Percentiles rank a stretch among this genome's conserved stretches.
Evolutionary conservation across 352 stramenopile species (phyloP).

Genomic region (Phytophthora pluvialis): DNA sequence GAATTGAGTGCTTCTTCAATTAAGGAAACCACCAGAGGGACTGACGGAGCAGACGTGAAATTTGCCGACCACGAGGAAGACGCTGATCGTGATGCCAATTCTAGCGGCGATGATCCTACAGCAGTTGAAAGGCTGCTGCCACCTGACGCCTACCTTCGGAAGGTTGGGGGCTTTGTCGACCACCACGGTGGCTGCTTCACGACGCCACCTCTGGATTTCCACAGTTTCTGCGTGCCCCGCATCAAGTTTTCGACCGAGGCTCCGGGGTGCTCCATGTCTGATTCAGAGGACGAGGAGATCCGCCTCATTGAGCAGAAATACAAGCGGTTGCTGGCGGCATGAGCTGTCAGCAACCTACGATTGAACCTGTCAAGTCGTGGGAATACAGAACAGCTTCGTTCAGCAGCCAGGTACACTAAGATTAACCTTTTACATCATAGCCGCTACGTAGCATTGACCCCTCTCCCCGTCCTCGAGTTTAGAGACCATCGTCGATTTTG

Average conservation of each 20-base stretch:
- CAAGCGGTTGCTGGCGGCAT: slow-evolving; percentile 48
- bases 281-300: slow-evolving; percentile 84
- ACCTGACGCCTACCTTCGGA: slow-evolving; percentile 56
- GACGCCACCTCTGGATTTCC: slow-evolving; percentile 50
- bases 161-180: slow-evolving; percentile 54
- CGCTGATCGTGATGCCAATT: slow-evolving; percentile 19
- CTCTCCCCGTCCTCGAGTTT: not conserved
- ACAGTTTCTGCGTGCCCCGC: slow-evolving; percentile 80
- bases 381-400: slow-evolving; percentile 4
- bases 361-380: slow-evolving; percentile 10
- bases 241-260: slow-evolving; percentile 67
- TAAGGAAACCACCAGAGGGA: not conserved
- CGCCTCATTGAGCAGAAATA: slow-evolving; percentile 84
- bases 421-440: slow-evolving; percentile 22
- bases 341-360: slow-evolving; percentile 9
- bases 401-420: slow-evolving; percentile 28
- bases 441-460: not conserved
- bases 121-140: slow-evolving; percentile 41
- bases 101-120: slow-evolving; percentile 13
- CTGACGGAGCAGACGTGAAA: slow-evolving; percentile 1
- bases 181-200: slow-evolving; percentile 63
- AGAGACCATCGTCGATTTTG: not conserved
- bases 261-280: slow-evolving; percentile 39
- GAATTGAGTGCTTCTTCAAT: slow-evolving; percentile 22
- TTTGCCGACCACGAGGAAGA: slow-evolving; percentile 20